Percentiles rank a stretch among this genome's conserved stretches.
These are phyloP conservation scores for Priceomyces haplophilus DNA, from an alignment of 805 yeast species.

Conservation along the genomic window DNA sequence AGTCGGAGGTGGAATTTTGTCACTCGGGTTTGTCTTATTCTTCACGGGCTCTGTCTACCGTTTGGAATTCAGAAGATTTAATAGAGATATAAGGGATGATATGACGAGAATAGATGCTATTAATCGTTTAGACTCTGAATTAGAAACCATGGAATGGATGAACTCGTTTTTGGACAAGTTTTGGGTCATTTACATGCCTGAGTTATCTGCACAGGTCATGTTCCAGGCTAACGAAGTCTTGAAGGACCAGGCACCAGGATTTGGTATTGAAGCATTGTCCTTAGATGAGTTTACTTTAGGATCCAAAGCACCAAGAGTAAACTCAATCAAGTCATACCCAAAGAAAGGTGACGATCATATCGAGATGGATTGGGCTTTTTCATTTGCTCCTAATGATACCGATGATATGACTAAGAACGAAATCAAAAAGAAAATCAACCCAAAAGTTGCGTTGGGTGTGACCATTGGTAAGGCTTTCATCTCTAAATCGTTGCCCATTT, in stretches of 20 bases:
- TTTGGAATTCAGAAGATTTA: slow-evolving; percentile 71
- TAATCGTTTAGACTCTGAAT: slow-evolving; percentile 57
- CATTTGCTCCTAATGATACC: slow-evolving; percentile 77
- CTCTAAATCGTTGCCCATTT: slow-evolving; percentile 70
- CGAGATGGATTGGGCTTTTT: slow-evolving; percentile 83
- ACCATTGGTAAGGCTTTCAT: slow-evolving; percentile 79
- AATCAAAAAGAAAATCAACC: slow-evolving; percentile 66
- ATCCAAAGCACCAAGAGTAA: slow-evolving; percentile 73
- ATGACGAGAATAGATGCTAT: slow-evolving; percentile 62
- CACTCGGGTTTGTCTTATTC: slow-evolving; percentile 56
- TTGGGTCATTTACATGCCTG: slow-evolving; percentile 90
- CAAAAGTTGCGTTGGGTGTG: slow-evolving; percentile 78
- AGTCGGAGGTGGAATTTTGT: slow-evolving; percentile 61
- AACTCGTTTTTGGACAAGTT: slow-evolving; percentile 74
- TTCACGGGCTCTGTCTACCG: slow-evolving; percentile 66
- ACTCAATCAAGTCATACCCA: slow-evolving; percentile 69
- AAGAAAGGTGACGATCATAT: slow-evolving; percentile 62
- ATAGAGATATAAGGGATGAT: slow-evolving; percentile 72
- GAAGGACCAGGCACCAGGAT: slow-evolving; percentile 75
- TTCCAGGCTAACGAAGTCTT: slow-evolving; percentile 64
- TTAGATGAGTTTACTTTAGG: slow-evolving; percentile 80
- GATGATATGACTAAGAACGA: slow-evolving; percentile 81
- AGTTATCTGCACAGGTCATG: slow-evolving; percentile 70
- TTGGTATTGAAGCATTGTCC: slow-evolving; percentile 71
- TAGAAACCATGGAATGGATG: slow-evolving; percentile 80